A percentile compares a stretch with the other conserved stretches of the same genome.
Conservation (phyloP, 2,329 filamentous ascomycete species). For the Microsporum canis region DNA sequence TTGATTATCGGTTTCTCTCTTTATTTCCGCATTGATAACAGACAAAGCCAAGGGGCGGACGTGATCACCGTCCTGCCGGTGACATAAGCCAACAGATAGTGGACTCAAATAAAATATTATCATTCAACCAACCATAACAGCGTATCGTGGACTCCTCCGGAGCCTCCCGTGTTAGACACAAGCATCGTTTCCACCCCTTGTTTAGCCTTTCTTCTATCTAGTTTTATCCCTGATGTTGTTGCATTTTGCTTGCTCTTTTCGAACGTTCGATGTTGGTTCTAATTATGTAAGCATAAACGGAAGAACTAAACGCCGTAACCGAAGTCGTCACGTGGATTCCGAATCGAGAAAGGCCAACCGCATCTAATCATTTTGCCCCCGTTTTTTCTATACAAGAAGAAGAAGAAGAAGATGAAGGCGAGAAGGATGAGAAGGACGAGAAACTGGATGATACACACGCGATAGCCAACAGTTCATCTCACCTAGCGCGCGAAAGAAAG, state of each 20-base stretch:
- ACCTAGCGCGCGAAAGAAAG: neutral
- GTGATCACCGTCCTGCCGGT: neutral
- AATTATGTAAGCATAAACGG: neutral
- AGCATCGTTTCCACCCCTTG: neutral
- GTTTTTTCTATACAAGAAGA: neutral
- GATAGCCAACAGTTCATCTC: too few relatives aligned
- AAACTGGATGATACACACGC: too few relatives aligned
- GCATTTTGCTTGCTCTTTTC: neutral
- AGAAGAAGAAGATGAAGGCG: neutral
- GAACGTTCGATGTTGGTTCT: neutral
- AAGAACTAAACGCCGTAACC: neutral
- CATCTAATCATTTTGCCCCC: neutral
- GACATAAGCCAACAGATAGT: neutral
- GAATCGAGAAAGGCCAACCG: slow-evolving; percentile 3
- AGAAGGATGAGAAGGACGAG: neutral
- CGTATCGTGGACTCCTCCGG: neutral
- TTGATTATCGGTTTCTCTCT: neutral
- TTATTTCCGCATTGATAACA: slow-evolving; percentile 2
- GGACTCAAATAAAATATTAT: neutral
- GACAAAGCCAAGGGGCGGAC: neutral
- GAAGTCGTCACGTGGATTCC: neutral
- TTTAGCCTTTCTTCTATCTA: neutral
- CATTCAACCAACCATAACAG: neutral
- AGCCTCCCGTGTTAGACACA: neutral
- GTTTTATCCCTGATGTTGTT: neutral